Evolutionary conservation across 1,139 yeast species (phyloP), one percentile per base, ranked within the genome.

Genomic region (Entelexis sorbosivorans): DNA sequence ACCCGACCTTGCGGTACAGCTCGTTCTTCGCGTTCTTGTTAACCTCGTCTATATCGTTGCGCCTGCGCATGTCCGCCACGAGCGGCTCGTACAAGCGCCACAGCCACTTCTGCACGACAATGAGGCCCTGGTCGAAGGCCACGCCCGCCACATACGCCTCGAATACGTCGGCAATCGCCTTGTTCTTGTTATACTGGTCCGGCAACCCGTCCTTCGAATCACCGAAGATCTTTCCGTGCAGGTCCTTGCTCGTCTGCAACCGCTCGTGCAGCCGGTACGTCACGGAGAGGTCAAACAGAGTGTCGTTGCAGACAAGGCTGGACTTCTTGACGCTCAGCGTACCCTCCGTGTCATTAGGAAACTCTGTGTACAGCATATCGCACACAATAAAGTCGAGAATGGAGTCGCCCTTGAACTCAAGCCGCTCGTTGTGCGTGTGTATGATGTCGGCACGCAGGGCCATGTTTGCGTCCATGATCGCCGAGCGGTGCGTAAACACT

Each of bases 381-480:
- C 96, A 82, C 47, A 85, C 80, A 44, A 82, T 71, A 55, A 77
- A 77, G 62, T 88, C 86, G 57, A 91, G 70, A 19, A 88, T 78
- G 0, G 97, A 81, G 67, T 93, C 99, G 20, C 99, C 99, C 42
- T 88, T 69, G 63, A 88, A 93, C 67, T 93, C 99, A 38, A 91
- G 72, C 50, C 98, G 74, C 70, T 93, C 98, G 65, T 91, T 88
- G 62, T 88, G 91, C 2, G 79, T 69, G 46, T 74, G 71, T 26
- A 82, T 70, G 52, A 77, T 71, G 57, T 83, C 91, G 1, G 71
- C 67, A 49, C 74, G 76, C 11, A 77, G 70, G 48, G 82, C 66
- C 9, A 53, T 54, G 14, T 77, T 66, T 58, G 79, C 76, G 56
- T 77, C 77, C 56, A 79, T 78, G 28, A 82, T 76, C 7, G 78